Evolutionary conservation across 805 yeast genomes (phyloP).

Genomic region (Ogataea nakhonphanomensis): DNA sequence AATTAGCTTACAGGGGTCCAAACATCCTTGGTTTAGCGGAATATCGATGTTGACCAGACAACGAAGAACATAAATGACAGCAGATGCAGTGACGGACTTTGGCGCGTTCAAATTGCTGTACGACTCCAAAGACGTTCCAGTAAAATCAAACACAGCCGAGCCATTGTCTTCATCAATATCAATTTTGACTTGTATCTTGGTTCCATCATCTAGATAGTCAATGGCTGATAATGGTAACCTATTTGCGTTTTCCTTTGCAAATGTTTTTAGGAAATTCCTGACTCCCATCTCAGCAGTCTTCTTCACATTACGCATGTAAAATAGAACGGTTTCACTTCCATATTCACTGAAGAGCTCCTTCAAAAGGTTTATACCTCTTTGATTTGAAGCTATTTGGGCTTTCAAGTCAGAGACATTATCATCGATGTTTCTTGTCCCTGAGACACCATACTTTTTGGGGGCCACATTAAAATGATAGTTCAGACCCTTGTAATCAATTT

Average conservation of each 20-base stretch:
- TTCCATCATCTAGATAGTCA: slow-evolving; percentile 56
- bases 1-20: slow-evolving; percentile 28
- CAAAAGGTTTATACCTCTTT: slow-evolving; percentile 46
- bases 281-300: slow-evolving; percentile 47
- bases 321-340: slow-evolving; percentile 39
- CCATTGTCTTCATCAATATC: slow-evolving; percentile 40
- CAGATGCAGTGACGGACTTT: slow-evolving; percentile 48
- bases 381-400: slow-evolving; percentile 51
- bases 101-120: slow-evolving; percentile 56
- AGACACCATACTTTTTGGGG: slow-evolving; percentile 49
- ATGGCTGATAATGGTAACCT: slow-evolving; percentile 38
- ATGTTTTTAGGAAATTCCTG: slow-evolving; percentile 30
- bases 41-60: slow-evolving; percentile 47
- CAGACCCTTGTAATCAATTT: slow-evolving; percentile 36
- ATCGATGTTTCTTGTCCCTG: slow-evolving; percentile 51
- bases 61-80: slow-evolving; percentile 51
- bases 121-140: slow-evolving; percentile 49
- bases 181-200: slow-evolving; percentile 42
- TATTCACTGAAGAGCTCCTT: slow-evolving; percentile 42
- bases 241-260: slow-evolving; percentile 41
- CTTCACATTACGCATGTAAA: slow-evolving; percentile 46
- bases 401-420: slow-evolving; percentile 51
- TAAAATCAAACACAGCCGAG: slow-evolving; percentile 47
- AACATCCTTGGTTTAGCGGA: slow-evolving; percentile 55
- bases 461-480: slow-evolving; percentile 45